Evolutionary conservation across 164 flowering plant species (phyloP).

Genomic region (Hamamelis virginiana): DNA sequence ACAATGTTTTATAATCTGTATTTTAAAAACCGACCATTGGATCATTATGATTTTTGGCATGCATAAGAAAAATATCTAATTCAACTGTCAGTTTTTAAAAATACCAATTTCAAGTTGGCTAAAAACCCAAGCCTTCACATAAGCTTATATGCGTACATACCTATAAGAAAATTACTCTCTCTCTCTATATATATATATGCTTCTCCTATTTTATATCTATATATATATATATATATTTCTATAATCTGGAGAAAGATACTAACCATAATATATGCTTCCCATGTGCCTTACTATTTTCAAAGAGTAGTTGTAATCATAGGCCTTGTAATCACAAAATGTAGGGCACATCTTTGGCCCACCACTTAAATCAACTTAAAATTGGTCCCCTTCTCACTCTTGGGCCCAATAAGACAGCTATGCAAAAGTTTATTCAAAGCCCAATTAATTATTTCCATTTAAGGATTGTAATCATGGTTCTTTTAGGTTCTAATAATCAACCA

Average conservation of each 20-base stretch:
- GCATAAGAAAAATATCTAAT: too few species aligned
- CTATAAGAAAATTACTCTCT: too few species aligned
- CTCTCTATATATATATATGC: too few species aligned
- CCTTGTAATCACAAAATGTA: not conserved
- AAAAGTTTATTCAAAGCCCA: slow-evolving; percentile 7
- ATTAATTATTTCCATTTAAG: not conserved
- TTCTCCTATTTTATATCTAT: not conserved
- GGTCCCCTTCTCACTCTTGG: slow-evolving; percentile 5
- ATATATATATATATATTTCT: too few species aligned
- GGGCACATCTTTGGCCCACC: not conserved
- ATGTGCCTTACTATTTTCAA: not conserved
- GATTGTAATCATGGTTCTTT: not conserved
- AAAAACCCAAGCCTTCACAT: too few species aligned
- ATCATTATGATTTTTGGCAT: too few species aligned
- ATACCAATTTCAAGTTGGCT: too few species aligned
- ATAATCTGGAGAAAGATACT: not conserved
- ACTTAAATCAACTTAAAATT: not conserved
- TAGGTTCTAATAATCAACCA: not conserved
- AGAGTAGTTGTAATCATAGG: not conserved
- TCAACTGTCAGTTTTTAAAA: too few species aligned
- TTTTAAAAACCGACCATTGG: too few species aligned
- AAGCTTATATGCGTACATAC: too few species aligned
- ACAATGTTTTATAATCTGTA: too few species aligned
- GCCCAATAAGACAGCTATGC: slow-evolving; percentile 10
- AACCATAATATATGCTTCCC: not conserved